These are phyloP conservation scores for Beauveria bassiana DNA, from an alignment of 2,329 filamentous ascomycete species.

Conservation along the genomic window DNA sequence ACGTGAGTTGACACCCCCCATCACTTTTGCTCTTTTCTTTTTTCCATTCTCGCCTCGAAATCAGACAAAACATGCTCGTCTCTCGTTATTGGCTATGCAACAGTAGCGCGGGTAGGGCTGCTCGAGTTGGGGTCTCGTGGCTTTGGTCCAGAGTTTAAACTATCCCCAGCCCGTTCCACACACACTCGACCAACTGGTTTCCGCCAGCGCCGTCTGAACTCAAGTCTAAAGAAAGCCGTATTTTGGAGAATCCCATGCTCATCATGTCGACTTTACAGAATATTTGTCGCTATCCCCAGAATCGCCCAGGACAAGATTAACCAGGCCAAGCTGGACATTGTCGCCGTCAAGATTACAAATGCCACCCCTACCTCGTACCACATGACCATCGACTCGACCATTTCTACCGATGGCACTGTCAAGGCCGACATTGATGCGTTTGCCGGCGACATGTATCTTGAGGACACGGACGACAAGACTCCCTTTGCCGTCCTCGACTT, in stretches of 20 bases:
- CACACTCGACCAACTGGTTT: background rate
- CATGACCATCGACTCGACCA: constrained; percentile 49
- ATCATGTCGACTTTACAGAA: constrained; percentile 27
- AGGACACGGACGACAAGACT: constrained; percentile 36
- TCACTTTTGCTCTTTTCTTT: background rate
- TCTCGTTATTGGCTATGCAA: no score
- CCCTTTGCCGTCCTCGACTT: constrained; percentile 46
- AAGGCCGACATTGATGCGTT: constrained; percentile 45
- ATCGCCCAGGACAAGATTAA: constrained; percentile 51
- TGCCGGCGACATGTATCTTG: constrained; percentile 46
- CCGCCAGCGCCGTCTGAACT: background rate
- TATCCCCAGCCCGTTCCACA: background rate
- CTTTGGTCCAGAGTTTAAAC: background rate
- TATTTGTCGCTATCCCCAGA: constrained; percentile 48
- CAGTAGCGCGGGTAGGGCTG: background rate
- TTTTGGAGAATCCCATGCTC: background rate
- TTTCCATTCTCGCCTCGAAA: background rate
- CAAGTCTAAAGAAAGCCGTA: background rate
- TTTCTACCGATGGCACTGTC: constrained; percentile 42
- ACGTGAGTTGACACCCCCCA: constrained; percentile 41
- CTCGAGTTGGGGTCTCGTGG: background rate
- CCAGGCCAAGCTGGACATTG: constrained; percentile 42
- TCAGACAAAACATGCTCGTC: background rate
- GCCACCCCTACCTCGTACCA: constrained; percentile 36
- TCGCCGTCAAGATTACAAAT: constrained; percentile 47